These are phyloP conservation scores for Lophium mytilinum DNA, from an alignment of 495 filamentous ascomycete genomes.

Conservation along the genomic window DNA sequence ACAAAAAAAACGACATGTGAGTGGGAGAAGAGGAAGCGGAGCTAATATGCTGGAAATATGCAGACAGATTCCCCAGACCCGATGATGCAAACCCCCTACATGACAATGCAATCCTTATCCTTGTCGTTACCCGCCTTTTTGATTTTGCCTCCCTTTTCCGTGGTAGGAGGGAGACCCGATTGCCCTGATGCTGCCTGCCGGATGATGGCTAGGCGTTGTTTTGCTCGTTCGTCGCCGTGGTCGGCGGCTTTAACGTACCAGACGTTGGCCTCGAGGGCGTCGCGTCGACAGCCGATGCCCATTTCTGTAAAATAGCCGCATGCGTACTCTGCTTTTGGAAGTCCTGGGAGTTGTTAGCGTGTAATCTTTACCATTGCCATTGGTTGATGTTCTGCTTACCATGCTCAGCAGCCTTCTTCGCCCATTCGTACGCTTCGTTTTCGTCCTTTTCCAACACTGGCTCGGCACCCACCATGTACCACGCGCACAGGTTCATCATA, in stretches of 20 bases:
- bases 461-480: constrained; percentile 95
- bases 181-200: constrained; percentile 74
- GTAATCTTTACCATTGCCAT: background rate
- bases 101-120: constrained; percentile 25
- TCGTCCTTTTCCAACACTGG: constrained; percentile 92
- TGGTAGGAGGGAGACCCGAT: constrained; percentile 13
- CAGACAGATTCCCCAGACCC: too few relatives aligned
- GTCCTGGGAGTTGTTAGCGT: constrained; percentile 45
- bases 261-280: constrained; percentile 89
- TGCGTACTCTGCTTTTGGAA: constrained; percentile 90
- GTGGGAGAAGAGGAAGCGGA: too few relatives aligned
- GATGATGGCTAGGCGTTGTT: constrained; percentile 77
- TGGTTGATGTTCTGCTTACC: constrained; percentile 47
- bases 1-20: too few relatives aligned
- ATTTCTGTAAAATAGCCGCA: constrained; percentile 97
- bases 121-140: constrained; percentile 20
- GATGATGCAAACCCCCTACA: constrained; percentile 13
- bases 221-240: constrained; percentile 81
- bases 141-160: constrained; percentile 24
- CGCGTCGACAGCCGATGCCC: constrained; percentile 90
- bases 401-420: constrained; percentile 69
- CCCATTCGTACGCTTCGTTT: constrained; percentile 95
- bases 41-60: too few relatives aligned
- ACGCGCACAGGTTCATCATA: constrained; percentile 99
- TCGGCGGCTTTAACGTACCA: constrained; percentile 98